Evolutionary conservation across 2,329 filamentous ascomycete genomes (phyloP).

Genomic region (Xylaria sp.): DNA sequence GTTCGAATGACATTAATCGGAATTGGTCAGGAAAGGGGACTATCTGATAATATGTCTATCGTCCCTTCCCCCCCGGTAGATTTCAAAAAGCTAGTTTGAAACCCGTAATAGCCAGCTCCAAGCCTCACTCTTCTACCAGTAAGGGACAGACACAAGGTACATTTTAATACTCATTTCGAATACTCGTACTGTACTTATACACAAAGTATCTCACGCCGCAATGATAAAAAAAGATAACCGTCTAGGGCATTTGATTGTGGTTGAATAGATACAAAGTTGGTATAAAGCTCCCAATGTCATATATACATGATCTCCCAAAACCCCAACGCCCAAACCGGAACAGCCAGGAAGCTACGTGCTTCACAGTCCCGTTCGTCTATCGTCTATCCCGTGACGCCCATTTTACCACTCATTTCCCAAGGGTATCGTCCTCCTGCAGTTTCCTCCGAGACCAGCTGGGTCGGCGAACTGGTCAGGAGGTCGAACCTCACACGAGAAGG

Average conservation of each 20-base stretch:
- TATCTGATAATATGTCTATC: neutral
- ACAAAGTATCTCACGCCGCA: neutral
- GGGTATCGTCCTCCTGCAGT: constrained; percentile 17
- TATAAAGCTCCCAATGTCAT: constrained; percentile 8
- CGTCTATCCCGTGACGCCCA: constrained; percentile 30
- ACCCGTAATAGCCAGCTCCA: neutral
- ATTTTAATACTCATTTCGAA: neutral
- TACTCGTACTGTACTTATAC: neutral
- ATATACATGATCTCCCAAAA: constrained; percentile 16
- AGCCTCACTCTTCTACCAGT: neutral
- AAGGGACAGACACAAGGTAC: neutral
- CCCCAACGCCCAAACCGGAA: constrained; percentile 25
- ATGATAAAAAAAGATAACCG: neutral
- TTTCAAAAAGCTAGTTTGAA: neutral
- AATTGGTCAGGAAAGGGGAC: neutral
- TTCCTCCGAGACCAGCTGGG: constrained; percentile 11
- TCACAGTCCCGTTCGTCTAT: constrained; percentile 14
- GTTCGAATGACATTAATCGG: too few relatives aligned
- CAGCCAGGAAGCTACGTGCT: constrained; percentile 18
- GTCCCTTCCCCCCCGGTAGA: neutral
- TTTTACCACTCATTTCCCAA: constrained; percentile 8
- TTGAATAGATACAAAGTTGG: neutral
- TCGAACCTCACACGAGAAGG: constrained; percentile 6
- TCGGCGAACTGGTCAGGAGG: constrained; percentile 7
- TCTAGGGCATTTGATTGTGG: neutral